Evolutionary conservation across 139 green algal species (phyloP).

Genomic region (Volvox africanus): DNA sequence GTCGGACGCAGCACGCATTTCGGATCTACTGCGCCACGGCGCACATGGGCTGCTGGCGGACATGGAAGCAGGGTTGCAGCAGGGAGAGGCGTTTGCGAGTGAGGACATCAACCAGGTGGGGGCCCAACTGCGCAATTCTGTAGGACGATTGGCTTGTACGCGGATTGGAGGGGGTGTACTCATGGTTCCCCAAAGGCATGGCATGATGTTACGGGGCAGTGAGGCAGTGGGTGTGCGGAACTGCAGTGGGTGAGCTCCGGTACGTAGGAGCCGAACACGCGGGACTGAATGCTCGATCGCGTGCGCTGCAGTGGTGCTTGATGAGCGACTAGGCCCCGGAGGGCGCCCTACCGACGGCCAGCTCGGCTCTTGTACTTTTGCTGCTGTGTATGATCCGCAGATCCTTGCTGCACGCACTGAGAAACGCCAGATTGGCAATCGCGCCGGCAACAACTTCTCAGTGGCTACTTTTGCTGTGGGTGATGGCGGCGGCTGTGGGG

Average conservation of each 20-base stretch:
- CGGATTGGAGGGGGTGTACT: too few relatives aligned
- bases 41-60: slow-evolving; percentile 78
- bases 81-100: slow-evolving; percentile 67
- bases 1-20: slow-evolving; percentile 78
- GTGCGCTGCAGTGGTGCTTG: too few relatives aligned
- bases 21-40: slow-evolving; percentile 87
- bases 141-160: too few relatives aligned
- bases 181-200: too few relatives aligned
- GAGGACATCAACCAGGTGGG: slow-evolving; percentile 87
- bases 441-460: slow-evolving; percentile 87
- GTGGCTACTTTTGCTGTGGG: slow-evolving; percentile 78
- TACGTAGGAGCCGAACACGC: too few relatives aligned
- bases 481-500: background rate
- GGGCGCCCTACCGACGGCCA: too few relatives aligned
- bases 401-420: slow-evolving; percentile 90
- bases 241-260: too few relatives aligned
- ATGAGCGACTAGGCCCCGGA: too few relatives aligned
- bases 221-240: too few relatives aligned
- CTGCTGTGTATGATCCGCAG: slow-evolving; percentile 26
- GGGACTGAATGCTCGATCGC: too few relatives aligned
- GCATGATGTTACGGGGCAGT: too few relatives aligned
- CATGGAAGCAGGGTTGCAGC: slow-evolving; percentile 51
- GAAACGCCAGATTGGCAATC: slow-evolving; percentile 86
- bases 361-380: too few relatives aligned
- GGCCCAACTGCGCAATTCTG: background rate